Evolutionary conservation across 2,329 filamentous ascomycete genomes (phyloP).

Genomic region (Xylariaceae sp.): DNA sequence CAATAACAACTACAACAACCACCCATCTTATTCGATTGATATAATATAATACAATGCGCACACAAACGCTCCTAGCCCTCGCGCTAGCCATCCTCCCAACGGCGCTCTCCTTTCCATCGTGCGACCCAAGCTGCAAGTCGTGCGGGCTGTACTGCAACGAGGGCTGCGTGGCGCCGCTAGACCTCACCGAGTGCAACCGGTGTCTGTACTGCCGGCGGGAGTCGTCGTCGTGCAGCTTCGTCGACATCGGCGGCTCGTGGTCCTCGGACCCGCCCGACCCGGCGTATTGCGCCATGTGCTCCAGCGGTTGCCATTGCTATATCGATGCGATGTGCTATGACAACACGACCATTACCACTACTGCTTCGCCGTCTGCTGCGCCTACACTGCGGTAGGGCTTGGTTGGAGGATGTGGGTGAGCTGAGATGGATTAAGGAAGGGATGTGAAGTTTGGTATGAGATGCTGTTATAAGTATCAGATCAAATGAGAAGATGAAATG

Average conservation of each 20-base stretch:
- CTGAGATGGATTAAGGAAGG: too few relatives aligned
- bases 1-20: slow-evolving; percentile 1
- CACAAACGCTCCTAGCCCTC: slow-evolving; percentile 12
- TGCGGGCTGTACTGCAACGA: slow-evolving; percentile 35
- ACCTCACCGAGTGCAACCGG: slow-evolving; percentile 21
- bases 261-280: slow-evolving; percentile 27
- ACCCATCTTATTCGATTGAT: too few relatives aligned
- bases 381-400: too few relatives aligned
- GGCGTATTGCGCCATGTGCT: slow-evolving; percentile 31
- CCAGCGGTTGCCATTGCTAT: slow-evolving; percentile 28
- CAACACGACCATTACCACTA: slow-evolving; percentile 4
- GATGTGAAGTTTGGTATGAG: too few relatives aligned
- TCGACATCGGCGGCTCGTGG: slow-evolving; percentile 5
- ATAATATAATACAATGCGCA: slow-evolving; percentile 17
- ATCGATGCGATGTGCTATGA: slow-evolving; percentile 29
- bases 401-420: too few relatives aligned
- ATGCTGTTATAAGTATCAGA: too few relatives aligned
- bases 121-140: slow-evolving; percentile 23
- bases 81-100: slow-evolving; percentile 13
- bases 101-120: slow-evolving; percentile 15
- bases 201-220: slow-evolving; percentile 40
- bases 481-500: too few relatives aligned
- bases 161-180: slow-evolving; percentile 32
- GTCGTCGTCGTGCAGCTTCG: slow-evolving; percentile 33
- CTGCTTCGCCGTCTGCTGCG: too few relatives aligned